These are phyloP conservation scores for Kurtzmaniella quercitrusa DNA, from an alignment of 1,139 yeast species.

Conservation along the genomic window DNA sequence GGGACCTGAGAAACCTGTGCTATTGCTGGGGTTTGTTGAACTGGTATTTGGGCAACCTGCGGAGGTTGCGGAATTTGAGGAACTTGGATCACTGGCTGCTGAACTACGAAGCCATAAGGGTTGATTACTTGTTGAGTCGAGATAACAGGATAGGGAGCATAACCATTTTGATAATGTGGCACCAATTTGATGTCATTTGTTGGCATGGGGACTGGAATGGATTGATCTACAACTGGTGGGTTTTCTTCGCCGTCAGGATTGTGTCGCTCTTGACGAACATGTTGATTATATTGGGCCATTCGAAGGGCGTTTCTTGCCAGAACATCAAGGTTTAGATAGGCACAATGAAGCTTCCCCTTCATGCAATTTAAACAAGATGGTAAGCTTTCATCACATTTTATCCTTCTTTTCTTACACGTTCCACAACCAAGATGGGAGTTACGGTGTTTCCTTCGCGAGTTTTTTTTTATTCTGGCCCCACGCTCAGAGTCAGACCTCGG, in stretches of 20 bases:
- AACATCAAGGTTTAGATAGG: slow-evolving; percentile 47
- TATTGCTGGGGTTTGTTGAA: slow-evolving; percentile 1
- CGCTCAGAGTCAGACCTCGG: slow-evolving; percentile 6
- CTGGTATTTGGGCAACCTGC: slow-evolving; percentile 16
- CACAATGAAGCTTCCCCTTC: slow-evolving; percentile 55
- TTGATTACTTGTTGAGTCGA: slow-evolving; percentile 10
- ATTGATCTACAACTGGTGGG: slow-evolving; percentile 1
- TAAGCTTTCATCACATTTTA: slow-evolving; percentile 63
- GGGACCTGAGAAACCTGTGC: slow-evolving; percentile 5
- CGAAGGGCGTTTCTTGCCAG: slow-evolving; percentile 48
- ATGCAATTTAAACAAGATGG: slow-evolving; percentile 60
- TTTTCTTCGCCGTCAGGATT: slow-evolving; percentile 12
- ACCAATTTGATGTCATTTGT: slow-evolving; percentile 3
- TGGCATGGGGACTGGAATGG: slow-evolving; percentile 4
- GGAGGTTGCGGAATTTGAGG: slow-evolving; percentile 8
- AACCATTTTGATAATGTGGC: slow-evolving; percentile 6
- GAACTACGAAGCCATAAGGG: slow-evolving; percentile 34
- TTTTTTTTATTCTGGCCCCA: slow-evolving; percentile 29
- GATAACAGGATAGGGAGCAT: slow-evolving; percentile 15
- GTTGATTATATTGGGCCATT: slow-evolving; percentile 49
- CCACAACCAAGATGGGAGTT: slow-evolving; percentile 64
- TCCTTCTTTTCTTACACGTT: slow-evolving; percentile 61
- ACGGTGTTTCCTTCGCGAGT: slow-evolving; percentile 56
- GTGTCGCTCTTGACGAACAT: slow-evolving; percentile 30
- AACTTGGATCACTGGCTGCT: slow-evolving; percentile 20